These are phyloP conservation scores for Pleomassaria siparia DNA, from an alignment of 2,329 filamentous ascomycete species.

Conservation along the genomic window DNA sequence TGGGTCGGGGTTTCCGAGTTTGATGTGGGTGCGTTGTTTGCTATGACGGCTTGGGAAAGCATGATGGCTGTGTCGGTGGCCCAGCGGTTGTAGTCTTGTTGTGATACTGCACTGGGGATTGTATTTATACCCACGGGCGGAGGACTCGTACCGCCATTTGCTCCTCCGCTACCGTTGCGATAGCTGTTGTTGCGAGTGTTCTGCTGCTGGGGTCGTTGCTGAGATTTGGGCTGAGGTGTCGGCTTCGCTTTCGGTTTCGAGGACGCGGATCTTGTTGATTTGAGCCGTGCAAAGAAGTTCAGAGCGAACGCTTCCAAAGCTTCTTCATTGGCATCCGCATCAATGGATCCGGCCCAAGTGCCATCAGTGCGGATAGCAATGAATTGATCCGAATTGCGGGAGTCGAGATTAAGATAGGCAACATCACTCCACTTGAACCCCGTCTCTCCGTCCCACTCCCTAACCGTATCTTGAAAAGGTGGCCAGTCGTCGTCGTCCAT, in stretches of 20 bases:
- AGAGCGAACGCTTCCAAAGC: slow-evolving; percentile 32
- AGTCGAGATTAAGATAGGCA: slow-evolving; percentile 34
- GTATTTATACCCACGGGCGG: background rate
- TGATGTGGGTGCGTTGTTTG: slow-evolving; percentile 7
- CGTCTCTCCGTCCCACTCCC: slow-evolving; percentile 36
- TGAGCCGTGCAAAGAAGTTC: slow-evolving; percentile 32
- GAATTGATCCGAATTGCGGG: slow-evolving; percentile 35
- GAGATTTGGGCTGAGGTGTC: slow-evolving; percentile 13
- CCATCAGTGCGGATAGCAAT: slow-evolving; percentile 37
- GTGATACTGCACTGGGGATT: slow-evolving; percentile 19
- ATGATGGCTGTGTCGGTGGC: slow-evolving; percentile 24
- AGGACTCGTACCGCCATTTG: background rate
- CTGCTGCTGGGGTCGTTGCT: background rate
- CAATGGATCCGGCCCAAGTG: slow-evolving; percentile 40
- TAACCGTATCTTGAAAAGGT: slow-evolving; percentile 36
- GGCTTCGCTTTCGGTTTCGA: background rate
- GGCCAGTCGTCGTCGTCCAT: slow-evolving; percentile 24
- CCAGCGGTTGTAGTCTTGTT: slow-evolving; percentile 35
- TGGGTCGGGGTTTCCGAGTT: background rate
- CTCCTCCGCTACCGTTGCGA: slow-evolving; percentile 6
- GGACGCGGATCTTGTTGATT: slow-evolving; percentile 17
- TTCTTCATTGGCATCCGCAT: slow-evolving; percentile 33
- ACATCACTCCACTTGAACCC: slow-evolving; percentile 35
- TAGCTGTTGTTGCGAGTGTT: slow-evolving; percentile 1
- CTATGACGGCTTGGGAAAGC: slow-evolving; percentile 31